Evolutionary conservation across 1,284 basidiomycete genomes (phyloP).

Genomic region (Quambalaria eucalypti): DNA sequence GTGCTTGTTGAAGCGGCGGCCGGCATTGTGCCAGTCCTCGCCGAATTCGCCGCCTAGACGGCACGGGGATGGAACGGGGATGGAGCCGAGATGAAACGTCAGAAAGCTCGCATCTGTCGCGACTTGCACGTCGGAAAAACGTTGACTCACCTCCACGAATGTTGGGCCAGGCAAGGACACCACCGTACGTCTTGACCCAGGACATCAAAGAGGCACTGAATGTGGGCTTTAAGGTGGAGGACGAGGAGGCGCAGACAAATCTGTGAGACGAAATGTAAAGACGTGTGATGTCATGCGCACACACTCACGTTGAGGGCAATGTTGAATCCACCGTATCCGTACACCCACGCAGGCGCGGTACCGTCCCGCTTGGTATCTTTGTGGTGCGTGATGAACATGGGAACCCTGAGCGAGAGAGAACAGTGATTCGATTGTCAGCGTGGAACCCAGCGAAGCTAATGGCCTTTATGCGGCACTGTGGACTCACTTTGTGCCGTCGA

Average conservation of each 20-base stretch:
- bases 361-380: conserved; percentile 65
- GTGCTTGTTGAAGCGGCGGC: conserved; percentile 43
- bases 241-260: conserved; percentile 50
- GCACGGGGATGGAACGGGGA: too few relatives aligned
- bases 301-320: background rate
- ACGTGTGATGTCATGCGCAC: too few relatives aligned
- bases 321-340: conserved; percentile 57
- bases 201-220: conserved; percentile 68
- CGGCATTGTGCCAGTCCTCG: conserved; percentile 53
- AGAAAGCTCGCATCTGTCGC: too few relatives aligned
- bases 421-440: background rate
- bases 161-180: conserved; percentile 59
- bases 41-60: conserved; percentile 69
- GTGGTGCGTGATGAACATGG: conserved; percentile 77
- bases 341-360: conserved; percentile 68
- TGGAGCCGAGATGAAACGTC: too few relatives aligned
- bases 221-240: conserved; percentile 61
- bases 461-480: background rate
- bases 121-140: too few relatives aligned
- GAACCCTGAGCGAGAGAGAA: conserved; percentile 51
- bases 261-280: background rate
- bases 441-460: too few relatives aligned
- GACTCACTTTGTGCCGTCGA: conserved; percentile 59
- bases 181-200: conserved; percentile 65
- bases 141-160: conserved; percentile 70